Evolutionary conservation across 345 rosid species (phyloP).

Genomic region (Linum usitatissimum): DNA sequence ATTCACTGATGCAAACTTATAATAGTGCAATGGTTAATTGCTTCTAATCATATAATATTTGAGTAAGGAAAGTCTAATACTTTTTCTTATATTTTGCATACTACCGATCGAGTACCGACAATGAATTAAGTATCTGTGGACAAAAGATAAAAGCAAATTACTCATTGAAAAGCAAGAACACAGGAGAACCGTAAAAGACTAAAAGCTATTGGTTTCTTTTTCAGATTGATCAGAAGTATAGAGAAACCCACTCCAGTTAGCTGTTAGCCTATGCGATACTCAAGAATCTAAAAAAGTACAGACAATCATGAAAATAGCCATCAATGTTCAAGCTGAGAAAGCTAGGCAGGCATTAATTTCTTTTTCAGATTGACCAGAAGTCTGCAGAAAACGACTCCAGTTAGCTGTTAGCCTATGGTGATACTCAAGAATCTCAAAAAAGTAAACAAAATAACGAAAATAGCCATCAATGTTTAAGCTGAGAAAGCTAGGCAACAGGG

Average conservation of each 20-base stretch:
- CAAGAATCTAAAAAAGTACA: background rate
- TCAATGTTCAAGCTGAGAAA: conserved; percentile 8
- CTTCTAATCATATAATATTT: too few relatives aligned
- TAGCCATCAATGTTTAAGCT: background rate
- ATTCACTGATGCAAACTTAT: background rate
- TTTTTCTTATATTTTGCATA: too few relatives aligned
- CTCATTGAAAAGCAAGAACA: background rate
- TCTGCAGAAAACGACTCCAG: background rate
- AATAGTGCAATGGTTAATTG: too few relatives aligned
- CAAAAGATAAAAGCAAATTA: too few relatives aligned
- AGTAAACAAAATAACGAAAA: background rate
- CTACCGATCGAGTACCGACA: too few relatives aligned
- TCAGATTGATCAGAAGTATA: background rate
- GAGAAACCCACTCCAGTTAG: background rate
- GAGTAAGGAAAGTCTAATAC: too few relatives aligned
- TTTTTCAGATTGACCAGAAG: background rate
- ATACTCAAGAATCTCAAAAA: background rate
- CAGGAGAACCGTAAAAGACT: background rate
- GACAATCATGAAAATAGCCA: background rate
- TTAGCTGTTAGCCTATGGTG: background rate
- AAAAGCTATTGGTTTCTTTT: background rate
- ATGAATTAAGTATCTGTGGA: too few relatives aligned
- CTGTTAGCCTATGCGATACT: background rate
- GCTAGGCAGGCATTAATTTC: background rate
- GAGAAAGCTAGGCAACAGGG: conserved; percentile 8